These are phyloP conservation scores for Saprolegnia parasitica DNA, from an alignment of 352 stramenopile species.

Conservation along the genomic window DNA sequence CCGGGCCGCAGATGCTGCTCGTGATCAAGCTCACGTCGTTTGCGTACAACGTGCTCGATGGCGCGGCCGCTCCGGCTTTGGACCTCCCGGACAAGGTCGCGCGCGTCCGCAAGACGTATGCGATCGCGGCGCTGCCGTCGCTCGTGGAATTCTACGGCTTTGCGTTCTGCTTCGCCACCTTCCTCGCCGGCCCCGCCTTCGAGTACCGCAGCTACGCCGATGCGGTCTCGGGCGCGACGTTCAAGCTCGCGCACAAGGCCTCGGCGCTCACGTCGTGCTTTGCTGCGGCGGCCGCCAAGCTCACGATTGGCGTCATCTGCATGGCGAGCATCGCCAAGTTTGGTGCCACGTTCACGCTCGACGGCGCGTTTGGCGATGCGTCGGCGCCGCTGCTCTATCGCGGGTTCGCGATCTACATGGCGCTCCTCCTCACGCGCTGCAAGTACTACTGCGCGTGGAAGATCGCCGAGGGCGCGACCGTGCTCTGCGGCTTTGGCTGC, in stretches of 20 bases:
- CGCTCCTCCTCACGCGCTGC: constrained; percentile 82
- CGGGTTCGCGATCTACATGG: constrained; percentile 75
- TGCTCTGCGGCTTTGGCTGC: constrained; percentile 85
- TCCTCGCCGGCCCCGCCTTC: constrained; percentile 93
- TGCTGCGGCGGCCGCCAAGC: constrained; percentile 45
- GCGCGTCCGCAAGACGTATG: constrained; percentile 35
- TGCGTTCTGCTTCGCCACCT: constrained; percentile 95
- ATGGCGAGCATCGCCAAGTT: constrained; percentile 47
- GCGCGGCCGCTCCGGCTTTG: constrained; percentile 27
- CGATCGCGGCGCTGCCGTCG: constrained; percentile 77
- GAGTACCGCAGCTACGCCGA: constrained; percentile 93
- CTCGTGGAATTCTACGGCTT: constrained; percentile 95
- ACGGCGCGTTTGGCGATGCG: constrained; percentile 32
- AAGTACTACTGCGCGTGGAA: constrained; percentile 98
- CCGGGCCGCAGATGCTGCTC: constrained; percentile 88
- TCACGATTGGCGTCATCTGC: constrained; percentile 45
- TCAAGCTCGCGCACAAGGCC: constrained; percentile 40
- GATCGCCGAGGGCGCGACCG: constrained; percentile 68
- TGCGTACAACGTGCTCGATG: constrained; percentile 95
- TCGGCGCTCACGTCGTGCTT: constrained; percentile 35
- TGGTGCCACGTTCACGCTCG: constrained; percentile 28
- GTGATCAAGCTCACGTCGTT: constrained; percentile 98
- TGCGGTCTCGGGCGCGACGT: constrained; percentile 49
- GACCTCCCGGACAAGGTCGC: not conserved
- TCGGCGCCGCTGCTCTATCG: constrained; percentile 54